Percentiles rank a stretch among this genome's conserved stretches.
Conservation (phyloP, 495 filamentous ascomycete genomes). For the Penicillium bovifimosum region DNA sequence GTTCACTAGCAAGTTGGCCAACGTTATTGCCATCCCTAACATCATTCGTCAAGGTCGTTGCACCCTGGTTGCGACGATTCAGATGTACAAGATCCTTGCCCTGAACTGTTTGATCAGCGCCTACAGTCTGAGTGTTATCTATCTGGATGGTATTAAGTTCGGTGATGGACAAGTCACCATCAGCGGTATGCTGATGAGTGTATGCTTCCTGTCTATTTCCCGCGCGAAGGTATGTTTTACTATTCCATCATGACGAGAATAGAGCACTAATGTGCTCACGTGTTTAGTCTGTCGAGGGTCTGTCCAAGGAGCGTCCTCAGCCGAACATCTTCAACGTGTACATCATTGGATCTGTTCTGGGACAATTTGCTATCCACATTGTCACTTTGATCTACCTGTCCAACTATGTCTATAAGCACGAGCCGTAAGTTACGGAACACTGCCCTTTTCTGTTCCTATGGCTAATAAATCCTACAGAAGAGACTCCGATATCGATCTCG, state of each 20-base stretch:
- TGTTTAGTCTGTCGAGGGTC: slow-evolving; percentile 73
- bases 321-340: slow-evolving; percentile 99
- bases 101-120: slow-evolving; percentile 98
- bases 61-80: slow-evolving; percentile 94
- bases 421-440: slow-evolving; percentile 57
- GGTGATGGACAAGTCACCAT: slow-evolving; percentile 98
- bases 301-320: slow-evolving; percentile 96
- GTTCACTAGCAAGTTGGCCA: slow-evolving; percentile 95
- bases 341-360: slow-evolving; percentile 96
- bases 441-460: neutral
- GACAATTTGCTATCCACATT: slow-evolving; percentile 96
- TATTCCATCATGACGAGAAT: neutral
- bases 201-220: slow-evolving; percentile 97
- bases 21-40: slow-evolving; percentile 95
- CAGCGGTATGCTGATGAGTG: slow-evolving; percentile 99
- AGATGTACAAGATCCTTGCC: slow-evolving; percentile 99
- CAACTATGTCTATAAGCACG: slow-evolving; percentile 73
- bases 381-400: slow-evolving; percentile 92
- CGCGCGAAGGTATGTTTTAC: slow-evolving; percentile 66
- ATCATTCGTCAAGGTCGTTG: slow-evolving; percentile 97
- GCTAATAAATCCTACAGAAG: slow-evolving; percentile 49
- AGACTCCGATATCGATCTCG: slow-evolving; percentile 72
- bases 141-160: slow-evolving; percentile 98
- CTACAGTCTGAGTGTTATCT: slow-evolving; percentile 94
- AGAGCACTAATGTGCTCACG: slow-evolving; percentile 17